These are phyloP conservation scores for Davidsoniella eucalypti DNA, from an alignment of 2,329 filamentous ascomycete species.

Conservation along the genomic window DNA sequence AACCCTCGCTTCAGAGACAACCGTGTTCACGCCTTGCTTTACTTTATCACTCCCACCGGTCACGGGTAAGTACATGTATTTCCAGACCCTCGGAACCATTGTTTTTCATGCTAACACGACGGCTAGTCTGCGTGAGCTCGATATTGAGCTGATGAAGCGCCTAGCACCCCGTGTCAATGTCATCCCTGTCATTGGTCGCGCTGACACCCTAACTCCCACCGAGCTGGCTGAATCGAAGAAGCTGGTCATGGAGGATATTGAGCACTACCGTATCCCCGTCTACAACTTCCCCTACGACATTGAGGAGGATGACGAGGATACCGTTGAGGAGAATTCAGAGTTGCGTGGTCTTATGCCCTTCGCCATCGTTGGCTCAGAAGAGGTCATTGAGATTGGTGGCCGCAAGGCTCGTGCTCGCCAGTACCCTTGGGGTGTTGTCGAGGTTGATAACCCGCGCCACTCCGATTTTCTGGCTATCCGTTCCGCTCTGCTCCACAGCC, in stretches of 20 bases:
- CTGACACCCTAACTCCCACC: conserved; percentile 87
- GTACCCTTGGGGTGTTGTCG: conserved; percentile 97
- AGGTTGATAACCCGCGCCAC: conserved; percentile 97
- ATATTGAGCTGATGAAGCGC: conserved; percentile 99
- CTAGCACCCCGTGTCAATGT: conserved; percentile 96
- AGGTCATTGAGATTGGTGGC: conserved; percentile 83
- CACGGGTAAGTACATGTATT: conserved; percentile 48
- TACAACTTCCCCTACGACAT: conserved; percentile 99
- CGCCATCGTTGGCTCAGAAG: conserved; percentile 94
- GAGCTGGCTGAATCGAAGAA: conserved; percentile 99
- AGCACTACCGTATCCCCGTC: conserved; percentile 97
- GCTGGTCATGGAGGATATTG: conserved; percentile 99
- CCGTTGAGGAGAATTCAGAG: conserved; percentile 97
- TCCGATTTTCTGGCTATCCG: conserved; percentile 96
- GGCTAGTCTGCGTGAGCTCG: conserved; percentile 79
- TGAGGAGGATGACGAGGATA: conserved; percentile 98
- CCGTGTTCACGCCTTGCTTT: conserved; percentile 92
- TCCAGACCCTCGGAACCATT: background rate
- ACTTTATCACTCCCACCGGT: conserved; percentile 98
- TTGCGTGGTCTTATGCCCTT: conserved; percentile 96
- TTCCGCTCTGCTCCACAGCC: conserved; percentile 90
- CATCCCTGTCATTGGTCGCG: conserved; percentile 96
- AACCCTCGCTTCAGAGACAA: conserved; percentile 99
- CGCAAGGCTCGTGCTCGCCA: conserved; percentile 86
- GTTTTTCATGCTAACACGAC: background rate